Evolutionary conservation across 495 filamentous ascomycete genomes (phyloP).

Genomic region (Neurospora cerealis): DNA sequence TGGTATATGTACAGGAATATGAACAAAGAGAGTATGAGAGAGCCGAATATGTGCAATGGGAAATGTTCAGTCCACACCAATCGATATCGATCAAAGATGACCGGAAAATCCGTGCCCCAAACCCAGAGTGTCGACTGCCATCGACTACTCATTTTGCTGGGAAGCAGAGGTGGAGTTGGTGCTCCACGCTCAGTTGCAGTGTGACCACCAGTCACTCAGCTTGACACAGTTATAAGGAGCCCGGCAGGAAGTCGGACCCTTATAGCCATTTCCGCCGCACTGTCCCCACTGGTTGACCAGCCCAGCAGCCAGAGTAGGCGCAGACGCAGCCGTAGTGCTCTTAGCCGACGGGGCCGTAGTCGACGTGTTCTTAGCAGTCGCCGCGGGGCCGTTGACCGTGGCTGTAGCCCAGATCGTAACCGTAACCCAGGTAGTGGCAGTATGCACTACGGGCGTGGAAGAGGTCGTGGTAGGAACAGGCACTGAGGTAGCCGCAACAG

Average conservation of each 20-base stretch:
- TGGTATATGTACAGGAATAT: not conserved
- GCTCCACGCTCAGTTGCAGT: conserved; percentile 17
- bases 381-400: not conserved
- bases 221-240: conserved; percentile 24
- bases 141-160: not conserved
- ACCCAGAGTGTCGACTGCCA: not conserved
- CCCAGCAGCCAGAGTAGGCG: not conserved
- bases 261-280: conserved; percentile 30
- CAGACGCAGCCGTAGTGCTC: not conserved
- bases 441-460: conserved; percentile 2
- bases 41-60: not conserved
- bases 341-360: not conserved
- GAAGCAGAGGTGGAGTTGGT: not conserved
- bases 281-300: conserved; percentile 30
- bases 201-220: conserved; percentile 21
- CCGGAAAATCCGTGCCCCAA: not conserved
- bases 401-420: not conserved
- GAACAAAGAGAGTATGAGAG: not conserved
- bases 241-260: conserved; percentile 26
- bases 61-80: not conserved
- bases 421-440: conserved; percentile 2
- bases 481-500: not conserved
- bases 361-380: not conserved
- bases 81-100: not conserved
- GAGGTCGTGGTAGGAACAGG: conserved; percentile 8